Evolutionary conservation across 192 early-diverging fungal genomes (phyloP).

Genomic region (Coemansia sp.): DNA sequence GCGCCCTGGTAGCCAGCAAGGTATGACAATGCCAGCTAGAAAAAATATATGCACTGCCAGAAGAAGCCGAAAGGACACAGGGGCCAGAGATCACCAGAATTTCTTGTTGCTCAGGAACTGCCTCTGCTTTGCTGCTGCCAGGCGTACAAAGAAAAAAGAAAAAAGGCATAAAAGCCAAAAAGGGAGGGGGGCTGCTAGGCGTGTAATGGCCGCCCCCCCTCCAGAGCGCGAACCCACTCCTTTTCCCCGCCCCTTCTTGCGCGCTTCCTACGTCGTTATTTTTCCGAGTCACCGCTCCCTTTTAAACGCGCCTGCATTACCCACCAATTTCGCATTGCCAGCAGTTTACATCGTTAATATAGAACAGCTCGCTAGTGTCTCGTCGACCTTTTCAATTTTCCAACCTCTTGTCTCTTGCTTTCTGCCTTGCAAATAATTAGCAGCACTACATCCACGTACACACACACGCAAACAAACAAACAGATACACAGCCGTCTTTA

Average conservation of each 20-base stretch:
- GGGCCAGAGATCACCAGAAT: slow-evolving; percentile 8
- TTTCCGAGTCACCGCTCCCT: slow-evolving; percentile 48
- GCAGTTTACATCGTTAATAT: slow-evolving; percentile 19
- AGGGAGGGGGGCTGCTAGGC: neutral
- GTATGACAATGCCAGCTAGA: neutral
- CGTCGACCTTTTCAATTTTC: neutral
- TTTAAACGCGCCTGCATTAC: slow-evolving; percentile 54
- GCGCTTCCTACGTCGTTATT: slow-evolving; percentile 19
- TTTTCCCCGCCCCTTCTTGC: slow-evolving; percentile 9
- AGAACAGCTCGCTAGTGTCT: neutral
- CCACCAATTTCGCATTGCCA: slow-evolving; percentile 46
- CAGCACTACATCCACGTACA: neutral
- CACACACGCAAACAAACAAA: neutral
- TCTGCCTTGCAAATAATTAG: neutral
- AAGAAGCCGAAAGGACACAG: neutral
- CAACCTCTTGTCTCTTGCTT: neutral
- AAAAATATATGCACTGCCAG: neutral
- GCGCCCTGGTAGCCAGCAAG: neutral
- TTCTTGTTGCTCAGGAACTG: slow-evolving; percentile 4
- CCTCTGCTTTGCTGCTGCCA: neutral
- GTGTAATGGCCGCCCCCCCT: neutral
- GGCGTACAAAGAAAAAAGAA: slow-evolving; percentile 5
- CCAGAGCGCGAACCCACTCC: slow-evolving; percentile 8
- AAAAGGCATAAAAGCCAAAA: neutral
- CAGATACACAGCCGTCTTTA: neutral